These are phyloP conservation scores for Wickerhamomyces bisporus DNA, from an alignment of 805 yeast species.

Conservation along the genomic window DNA sequence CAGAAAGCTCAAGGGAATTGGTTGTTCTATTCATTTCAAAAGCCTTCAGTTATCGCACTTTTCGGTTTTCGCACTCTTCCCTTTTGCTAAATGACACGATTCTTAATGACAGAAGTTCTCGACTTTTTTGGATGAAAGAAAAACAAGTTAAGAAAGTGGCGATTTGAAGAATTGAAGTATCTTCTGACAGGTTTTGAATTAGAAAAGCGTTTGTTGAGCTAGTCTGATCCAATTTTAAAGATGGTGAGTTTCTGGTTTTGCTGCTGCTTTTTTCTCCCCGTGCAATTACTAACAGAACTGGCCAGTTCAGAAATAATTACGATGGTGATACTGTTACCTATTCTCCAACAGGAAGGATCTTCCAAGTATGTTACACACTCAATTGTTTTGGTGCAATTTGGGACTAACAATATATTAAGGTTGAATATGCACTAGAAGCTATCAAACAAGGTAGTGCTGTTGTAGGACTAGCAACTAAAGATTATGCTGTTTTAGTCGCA, in stretches of 20 bases:
- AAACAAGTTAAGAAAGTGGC: no score
- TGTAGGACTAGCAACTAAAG: conserved; percentile 84
- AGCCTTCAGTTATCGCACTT: neutral
- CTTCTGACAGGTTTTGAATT: no score
- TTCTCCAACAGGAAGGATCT: conserved; percentile 90
- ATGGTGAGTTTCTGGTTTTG: no score
- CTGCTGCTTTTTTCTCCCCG: no score
- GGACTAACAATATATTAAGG: conserved; percentile 23
- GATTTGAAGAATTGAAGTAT: no score
- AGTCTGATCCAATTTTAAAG: no score
- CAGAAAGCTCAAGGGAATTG: no score
- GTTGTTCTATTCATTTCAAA: no score
- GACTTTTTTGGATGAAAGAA: no score
- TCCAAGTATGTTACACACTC: conserved; percentile 45
- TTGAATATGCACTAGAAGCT: conserved; percentile 88
- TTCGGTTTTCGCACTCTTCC: neutral
- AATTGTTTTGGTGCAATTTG: no score
- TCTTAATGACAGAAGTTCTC: no score
- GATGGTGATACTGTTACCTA: conserved; percentile 98
- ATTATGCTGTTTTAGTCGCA: conserved; percentile 88
- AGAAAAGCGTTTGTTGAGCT: no score
- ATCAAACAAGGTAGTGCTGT: conserved; percentile 98
- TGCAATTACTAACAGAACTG: neutral
- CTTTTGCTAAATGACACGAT: neutral
- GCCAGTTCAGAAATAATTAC: conserved; percentile 91